A percentile compares a stretch with the other conserved stretches of the same genome.
These are phyloP conservation scores for Saposhnikovia divaricata DNA, from an alignment of 129 eudicot species.

Conservation along the genomic window DNA sequence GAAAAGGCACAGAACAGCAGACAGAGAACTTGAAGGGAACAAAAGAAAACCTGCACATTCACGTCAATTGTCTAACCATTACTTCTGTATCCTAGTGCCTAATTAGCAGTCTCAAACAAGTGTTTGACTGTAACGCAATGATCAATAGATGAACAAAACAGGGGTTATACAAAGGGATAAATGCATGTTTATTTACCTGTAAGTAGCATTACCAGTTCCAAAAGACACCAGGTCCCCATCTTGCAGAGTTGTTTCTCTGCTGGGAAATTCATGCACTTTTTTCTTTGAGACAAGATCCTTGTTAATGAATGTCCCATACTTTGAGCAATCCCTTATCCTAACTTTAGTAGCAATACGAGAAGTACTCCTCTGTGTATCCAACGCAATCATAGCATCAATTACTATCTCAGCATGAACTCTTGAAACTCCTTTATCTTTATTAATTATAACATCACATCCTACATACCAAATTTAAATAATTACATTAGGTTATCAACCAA, in stretches of 20 bases:
- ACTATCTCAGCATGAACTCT: slow-evolving; percentile 82
- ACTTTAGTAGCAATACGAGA: slow-evolving; percentile 39
- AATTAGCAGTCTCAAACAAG: not conserved
- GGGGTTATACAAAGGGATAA: not conserved
- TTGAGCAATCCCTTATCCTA: slow-evolving; percentile 81
- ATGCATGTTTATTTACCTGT: slow-evolving; percentile 44
- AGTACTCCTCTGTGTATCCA: slow-evolving; percentile 37
- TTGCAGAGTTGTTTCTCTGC: slow-evolving; percentile 51
- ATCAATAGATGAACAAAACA: not conserved
- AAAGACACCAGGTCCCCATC: slow-evolving; percentile 77
- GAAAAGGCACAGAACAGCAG: slow-evolving; percentile 27
- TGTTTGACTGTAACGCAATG: not conserved
- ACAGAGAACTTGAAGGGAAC: slow-evolving; percentile 51
- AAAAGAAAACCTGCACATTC: slow-evolving; percentile 59
- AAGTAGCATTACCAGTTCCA: slow-evolving; percentile 90
- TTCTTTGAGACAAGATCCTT: slow-evolving; percentile 41
- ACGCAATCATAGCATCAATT: slow-evolving; percentile 54
- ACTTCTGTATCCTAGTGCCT: not conserved
- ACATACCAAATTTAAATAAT: slow-evolving; percentile 10
- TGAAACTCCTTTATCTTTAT: slow-evolving; percentile 93
- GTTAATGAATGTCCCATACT: slow-evolving; percentile 73
- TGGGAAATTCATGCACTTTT: slow-evolving; percentile 72
- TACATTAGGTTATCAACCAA: not conserved
- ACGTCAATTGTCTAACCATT: not conserved
- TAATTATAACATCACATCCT: slow-evolving; percentile 85